Evolutionary conservation across 352 stramenopile genomes (phyloP).

Genomic region (Halophytophthora batemanensis): DNA sequence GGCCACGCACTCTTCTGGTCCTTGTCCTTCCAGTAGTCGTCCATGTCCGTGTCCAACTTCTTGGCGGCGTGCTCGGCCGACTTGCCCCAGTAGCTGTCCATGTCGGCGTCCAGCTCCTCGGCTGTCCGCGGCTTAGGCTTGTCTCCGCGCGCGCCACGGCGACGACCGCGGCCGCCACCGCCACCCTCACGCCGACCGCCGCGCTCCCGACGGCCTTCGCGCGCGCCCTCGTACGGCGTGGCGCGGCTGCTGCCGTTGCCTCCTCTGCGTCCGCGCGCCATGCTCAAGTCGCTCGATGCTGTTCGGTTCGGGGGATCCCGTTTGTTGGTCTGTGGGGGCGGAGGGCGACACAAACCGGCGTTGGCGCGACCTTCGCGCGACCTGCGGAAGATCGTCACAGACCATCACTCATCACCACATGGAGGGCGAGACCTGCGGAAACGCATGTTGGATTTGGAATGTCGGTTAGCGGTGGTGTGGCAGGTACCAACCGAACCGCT

Average conservation of each 20-base stretch:
- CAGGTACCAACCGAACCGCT: no score
- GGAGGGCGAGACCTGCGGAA: no score
- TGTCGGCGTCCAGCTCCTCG: slow-evolving; percentile 79
- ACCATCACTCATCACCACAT: no score
- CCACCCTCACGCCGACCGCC: slow-evolving; percentile 26
- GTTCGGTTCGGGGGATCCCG: no score
- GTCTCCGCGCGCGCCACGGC: slow-evolving; percentile 20
- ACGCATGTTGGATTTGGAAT: no score
- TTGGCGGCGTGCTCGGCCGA: slow-evolving; percentile 80
- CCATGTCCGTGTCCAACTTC: slow-evolving; percentile 83
- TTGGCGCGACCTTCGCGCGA: no score
- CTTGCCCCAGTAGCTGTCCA: slow-evolving; percentile 88
- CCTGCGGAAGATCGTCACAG: no score
- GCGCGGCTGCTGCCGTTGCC: slow-evolving; percentile 23
- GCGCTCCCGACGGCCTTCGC: slow-evolving; percentile 18
- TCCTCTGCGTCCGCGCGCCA: slow-evolving; percentile 41
- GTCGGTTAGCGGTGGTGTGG: no score
- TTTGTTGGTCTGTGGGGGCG: no score
- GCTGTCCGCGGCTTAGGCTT: slow-evolving; percentile 75
- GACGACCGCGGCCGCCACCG: slow-evolving; percentile 18
- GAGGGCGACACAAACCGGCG: no score
- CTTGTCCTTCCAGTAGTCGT: slow-evolving; percentile 89
- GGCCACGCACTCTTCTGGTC: slow-evolving; percentile 35
- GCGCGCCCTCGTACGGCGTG: slow-evolving; percentile 43
- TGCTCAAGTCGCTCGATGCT: slow-evolving; percentile 4